phyloP scores from a whole-genome alignment of 1,284 basidiomycete genomes.

The Inonotus hispidus region DNA sequence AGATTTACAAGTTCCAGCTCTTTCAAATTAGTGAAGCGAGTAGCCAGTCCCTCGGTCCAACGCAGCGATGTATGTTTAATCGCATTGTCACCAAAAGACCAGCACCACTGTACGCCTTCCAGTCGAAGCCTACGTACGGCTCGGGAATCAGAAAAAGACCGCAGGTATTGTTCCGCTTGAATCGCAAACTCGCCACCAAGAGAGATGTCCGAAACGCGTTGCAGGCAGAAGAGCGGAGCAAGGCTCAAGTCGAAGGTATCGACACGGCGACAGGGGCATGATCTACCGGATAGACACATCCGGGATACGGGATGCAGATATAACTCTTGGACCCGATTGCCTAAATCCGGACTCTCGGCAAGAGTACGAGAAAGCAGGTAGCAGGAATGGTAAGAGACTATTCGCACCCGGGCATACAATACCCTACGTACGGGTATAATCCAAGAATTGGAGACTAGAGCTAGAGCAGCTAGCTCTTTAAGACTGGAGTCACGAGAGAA shows the following conservation, averaged over 20 bases:
- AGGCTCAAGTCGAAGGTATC: not conserved
- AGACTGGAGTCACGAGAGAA: not conserved
- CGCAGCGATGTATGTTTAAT: not conserved
- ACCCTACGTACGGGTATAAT: not conserved
- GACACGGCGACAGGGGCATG: not conserved
- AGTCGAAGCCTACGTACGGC: not conserved
- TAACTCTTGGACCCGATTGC: not conserved
- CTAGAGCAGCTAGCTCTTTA: not conserved
- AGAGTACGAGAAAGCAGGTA: conserved; percentile 7
- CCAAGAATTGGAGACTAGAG: conserved; percentile 8
- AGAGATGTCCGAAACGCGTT: not conserved
- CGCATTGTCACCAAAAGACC: conserved; percentile 2
- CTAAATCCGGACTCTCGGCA: not conserved
- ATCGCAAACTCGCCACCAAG: conserved; percentile 10
- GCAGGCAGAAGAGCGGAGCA: conserved; percentile 5
- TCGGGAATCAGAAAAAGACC: not conserved
- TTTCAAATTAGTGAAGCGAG: conserved; percentile 1
- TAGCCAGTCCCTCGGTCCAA: conserved; percentile 5
- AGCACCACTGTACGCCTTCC: conserved; percentile 10
- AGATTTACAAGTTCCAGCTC: conserved; percentile 8
- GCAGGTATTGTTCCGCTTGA: conserved; percentile 6
- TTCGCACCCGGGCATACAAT: not conserved
- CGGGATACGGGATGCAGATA: conserved; percentile 4
- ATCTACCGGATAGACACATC: not conserved
- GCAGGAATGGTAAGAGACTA: conserved; percentile 8